Conservation (phyloP, 2,329 filamentous ascomycete genomes). For the Scedosporium dehoogii region DNA sequence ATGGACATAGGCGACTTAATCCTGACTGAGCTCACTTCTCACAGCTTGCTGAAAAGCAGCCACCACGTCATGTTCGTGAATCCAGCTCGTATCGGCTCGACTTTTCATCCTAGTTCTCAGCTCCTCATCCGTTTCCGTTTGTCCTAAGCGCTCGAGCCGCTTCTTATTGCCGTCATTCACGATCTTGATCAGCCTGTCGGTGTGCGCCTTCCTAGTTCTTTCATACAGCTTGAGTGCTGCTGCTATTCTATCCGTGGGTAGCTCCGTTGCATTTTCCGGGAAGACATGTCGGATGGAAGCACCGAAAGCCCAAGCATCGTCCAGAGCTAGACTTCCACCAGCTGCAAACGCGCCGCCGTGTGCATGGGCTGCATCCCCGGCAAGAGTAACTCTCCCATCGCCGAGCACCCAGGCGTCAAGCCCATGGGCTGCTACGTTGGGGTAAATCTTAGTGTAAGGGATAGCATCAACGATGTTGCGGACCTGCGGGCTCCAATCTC, state of each 20-base stretch:
- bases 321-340: constrained; percentile 27
- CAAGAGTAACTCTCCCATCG: constrained; percentile 21
- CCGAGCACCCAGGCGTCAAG: constrained; percentile 31
- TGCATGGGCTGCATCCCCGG: constrained; percentile 29
- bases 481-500: constrained; percentile 31
- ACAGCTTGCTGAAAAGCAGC: constrained; percentile 18
- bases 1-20: too few species aligned
- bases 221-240: constrained; percentile 28
- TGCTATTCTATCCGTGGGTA: constrained; percentile 13
- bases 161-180: constrained; percentile 22
- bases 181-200: constrained; percentile 23
- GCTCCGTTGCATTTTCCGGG: constrained; percentile 7
- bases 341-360: constrained; percentile 31
- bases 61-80: constrained; percentile 36
- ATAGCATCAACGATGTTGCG: constrained; percentile 28
- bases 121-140: constrained; percentile 25
- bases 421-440: constrained; percentile 29
- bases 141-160: constrained; percentile 14
- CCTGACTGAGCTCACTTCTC: too few species aligned
- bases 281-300: constrained; percentile 27
- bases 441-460: constrained; percentile 29
- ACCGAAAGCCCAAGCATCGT: constrained; percentile 31
- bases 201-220: constrained; percentile 30
- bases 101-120: constrained; percentile 23
- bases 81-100: constrained; percentile 29